Percentiles rank a stretch among this genome's conserved stretches.
Evolutionary conservation across 805 yeast species (phyloP).

Genomic region (Zygosaccharomyces rouxii): DNA sequence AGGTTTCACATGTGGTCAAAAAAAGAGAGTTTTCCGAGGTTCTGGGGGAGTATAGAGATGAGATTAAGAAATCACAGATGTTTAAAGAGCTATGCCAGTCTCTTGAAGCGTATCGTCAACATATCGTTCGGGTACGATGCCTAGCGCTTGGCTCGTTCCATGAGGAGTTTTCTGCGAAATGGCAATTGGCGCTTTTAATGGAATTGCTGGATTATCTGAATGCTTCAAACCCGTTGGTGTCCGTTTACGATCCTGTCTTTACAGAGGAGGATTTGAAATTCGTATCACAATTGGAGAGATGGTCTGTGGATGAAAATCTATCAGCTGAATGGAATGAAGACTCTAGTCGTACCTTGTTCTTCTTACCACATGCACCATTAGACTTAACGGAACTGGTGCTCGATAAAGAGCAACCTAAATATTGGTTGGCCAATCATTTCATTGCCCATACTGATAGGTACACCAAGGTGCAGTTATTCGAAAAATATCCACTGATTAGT

Average conservation of each 20-base stretch:
- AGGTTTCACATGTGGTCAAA: not conserved
- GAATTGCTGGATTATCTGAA: conserved; percentile 35
- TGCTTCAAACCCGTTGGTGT: conserved; percentile 28
- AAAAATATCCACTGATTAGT: conserved; percentile 43
- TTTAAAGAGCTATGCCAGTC: conserved; percentile 26
- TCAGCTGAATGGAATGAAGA: conserved; percentile 20
- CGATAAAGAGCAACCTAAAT: conserved; percentile 33
- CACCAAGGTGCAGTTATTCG: conserved; percentile 40
- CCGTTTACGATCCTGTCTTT: conserved; percentile 66
- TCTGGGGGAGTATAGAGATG: conserved; percentile 17
- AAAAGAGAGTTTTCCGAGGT: conserved; percentile 9
- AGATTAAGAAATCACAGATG: conserved; percentile 28
- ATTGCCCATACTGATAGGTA: conserved; percentile 52
- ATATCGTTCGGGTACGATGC: conserved; percentile 46
- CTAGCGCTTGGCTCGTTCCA: conserved; percentile 68
- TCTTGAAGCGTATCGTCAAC: conserved; percentile 11
- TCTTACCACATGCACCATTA: conserved; percentile 74
- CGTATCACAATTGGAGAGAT: conserved; percentile 26
- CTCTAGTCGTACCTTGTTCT: conserved; percentile 41
- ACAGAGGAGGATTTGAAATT: conserved; percentile 40
- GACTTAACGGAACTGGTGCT: conserved; percentile 44
- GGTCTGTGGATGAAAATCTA: conserved; percentile 27
- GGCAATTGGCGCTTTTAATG: conserved; percentile 59
- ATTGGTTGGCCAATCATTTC: conserved; percentile 49
- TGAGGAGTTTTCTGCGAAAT: conserved; percentile 54